Conservation (phyloP, 805 yeast species). For the Pichia thaimueangensis region DNA sequence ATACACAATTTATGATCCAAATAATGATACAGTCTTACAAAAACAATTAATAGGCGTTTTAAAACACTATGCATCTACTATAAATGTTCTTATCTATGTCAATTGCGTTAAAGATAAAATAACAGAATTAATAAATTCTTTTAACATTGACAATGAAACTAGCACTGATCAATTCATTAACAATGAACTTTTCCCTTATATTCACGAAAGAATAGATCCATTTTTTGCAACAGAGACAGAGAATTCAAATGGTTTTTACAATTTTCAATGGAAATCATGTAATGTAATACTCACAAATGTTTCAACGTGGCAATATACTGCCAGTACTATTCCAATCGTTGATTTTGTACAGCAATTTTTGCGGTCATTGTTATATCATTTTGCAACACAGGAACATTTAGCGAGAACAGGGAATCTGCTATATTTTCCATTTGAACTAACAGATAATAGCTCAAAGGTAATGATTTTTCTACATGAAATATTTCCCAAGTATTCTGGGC, state of each 20-base stretch:
- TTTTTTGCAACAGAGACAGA: too few species aligned
- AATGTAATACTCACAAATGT: conserved; percentile 9
- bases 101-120: not conserved
- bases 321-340: conserved; percentile 15
- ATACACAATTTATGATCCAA: conserved; percentile 5
- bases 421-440: conserved; percentile 5
- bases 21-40: not conserved
- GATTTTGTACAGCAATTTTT: conserved; percentile 25
- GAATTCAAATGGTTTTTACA: not conserved
- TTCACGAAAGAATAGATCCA: not conserved
- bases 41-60: not conserved
- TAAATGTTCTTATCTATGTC: not conserved
- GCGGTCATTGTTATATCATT: conserved; percentile 14
- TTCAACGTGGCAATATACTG: conserved; percentile 15
- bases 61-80: not conserved
- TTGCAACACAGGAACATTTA: not conserved
- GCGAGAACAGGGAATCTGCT: not conserved
- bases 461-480: too few species aligned
- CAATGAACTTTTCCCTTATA: not conserved
- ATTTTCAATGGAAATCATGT: conserved; percentile 6
- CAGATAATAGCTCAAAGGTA: not conserved
- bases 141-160: not conserved
- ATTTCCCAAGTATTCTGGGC: too few species aligned
- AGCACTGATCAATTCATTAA: not conserved
- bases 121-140: not conserved